Base-by-base conservation (phyloP, 148 eudicot species). In the Vaccinium corymbosum region DNA sequence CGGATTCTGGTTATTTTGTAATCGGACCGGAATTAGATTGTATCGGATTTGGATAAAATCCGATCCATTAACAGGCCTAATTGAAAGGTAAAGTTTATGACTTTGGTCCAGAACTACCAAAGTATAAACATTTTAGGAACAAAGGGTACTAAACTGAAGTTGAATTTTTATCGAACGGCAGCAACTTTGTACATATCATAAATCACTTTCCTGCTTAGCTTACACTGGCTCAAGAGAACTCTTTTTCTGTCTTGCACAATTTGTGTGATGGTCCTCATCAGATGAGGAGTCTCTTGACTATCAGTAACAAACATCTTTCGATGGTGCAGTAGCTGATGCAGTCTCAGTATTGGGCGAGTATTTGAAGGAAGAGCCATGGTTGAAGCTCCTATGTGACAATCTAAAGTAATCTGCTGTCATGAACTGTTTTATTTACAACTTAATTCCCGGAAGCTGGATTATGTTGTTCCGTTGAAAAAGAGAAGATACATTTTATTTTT, bases 301-400 rank as follows among this genome's bases (percentile, higher is more conserved):
- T 83, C 13, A 46, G 77, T 78, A 48, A 53, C 55, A 38, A 13
- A 17, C 50, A 32, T 61, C 51, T 82, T 71, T 38, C 16, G 9
- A 42, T 38, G 73, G 51, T 83, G 87, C 95, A 95, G 98, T 95
- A 87, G 84, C 90, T 78, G 98, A 93, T 77, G 93, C 90, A 15
- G 91, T 93, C 22, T 90, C 95, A 38, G 86, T 97, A 74, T 76
- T 97, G 85, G 92, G 97, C 49, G 99, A 97, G 80, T 97, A 97
- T 90, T 53, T 97, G 89, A 92, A 87, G 88, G 98, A 97, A 55
- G 96, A 94, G 73, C 98, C 99, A 4, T 97, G 99, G 99, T 73
- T 94, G 87, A 92, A 97, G 84, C 91, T 91, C 83, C 83, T 97
- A 49, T 97, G 99, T 83, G 76, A 83, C 89, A 90, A 91, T 83